phyloP scores from a whole-genome alignment of 2,329 filamentous ascomycete species.

The Arthrobotrys megalospora region DNA sequence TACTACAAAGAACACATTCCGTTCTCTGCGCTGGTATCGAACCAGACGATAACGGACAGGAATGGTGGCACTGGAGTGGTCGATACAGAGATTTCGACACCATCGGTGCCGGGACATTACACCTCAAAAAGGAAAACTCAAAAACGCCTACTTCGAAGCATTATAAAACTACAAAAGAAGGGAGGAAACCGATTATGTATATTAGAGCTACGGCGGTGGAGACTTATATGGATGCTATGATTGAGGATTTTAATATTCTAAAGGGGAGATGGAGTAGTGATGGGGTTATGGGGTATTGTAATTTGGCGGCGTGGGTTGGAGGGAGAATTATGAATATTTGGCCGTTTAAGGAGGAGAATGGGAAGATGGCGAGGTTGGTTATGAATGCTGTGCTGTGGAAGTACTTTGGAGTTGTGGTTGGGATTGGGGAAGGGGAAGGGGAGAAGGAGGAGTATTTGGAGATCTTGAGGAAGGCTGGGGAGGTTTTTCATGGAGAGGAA shows the following conservation, averaged over 20 bases:
- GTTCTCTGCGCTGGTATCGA: constrained; percentile 7
- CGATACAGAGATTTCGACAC: neutral
- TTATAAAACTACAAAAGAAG: neutral
- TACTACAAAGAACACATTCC: neutral
- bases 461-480: neutral
- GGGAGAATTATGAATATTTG: constrained; percentile 21
- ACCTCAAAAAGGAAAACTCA: neutral
- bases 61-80: constrained; percentile 6
- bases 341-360: constrained; percentile 20
- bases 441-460: constrained; percentile 7
- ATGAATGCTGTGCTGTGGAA: constrained; percentile 9
- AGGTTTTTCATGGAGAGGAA: constrained; percentile 68
- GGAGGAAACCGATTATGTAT: neutral
- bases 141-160: neutral
- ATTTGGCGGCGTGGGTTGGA: neutral
- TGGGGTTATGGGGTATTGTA: neutral
- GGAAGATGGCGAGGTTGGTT: constrained; percentile 19
- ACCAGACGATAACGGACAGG: neutral
- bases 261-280: neutral
- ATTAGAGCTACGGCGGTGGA: constrained; percentile 6
- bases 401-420: constrained; percentile 6
- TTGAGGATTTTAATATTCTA: neutral
- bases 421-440: neutral
- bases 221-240: neutral
- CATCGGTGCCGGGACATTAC: neutral